phyloP scores from a whole-genome alignment of 75 land plant genomes.

The Pinus tabuliformis region DNA sequence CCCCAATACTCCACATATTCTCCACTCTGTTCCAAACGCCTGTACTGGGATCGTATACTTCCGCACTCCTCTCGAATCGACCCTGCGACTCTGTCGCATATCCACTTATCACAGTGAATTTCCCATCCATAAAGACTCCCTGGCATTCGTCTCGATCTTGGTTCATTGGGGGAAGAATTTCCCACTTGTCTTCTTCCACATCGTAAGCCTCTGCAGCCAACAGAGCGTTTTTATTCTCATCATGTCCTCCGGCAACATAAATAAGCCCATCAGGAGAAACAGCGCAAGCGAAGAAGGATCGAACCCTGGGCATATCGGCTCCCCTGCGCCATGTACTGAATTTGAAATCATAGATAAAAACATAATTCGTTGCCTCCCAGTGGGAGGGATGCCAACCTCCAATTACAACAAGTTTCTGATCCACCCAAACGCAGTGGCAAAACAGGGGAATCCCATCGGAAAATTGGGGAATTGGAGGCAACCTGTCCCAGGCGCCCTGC shows the following conservation, averaged over 20 bases:
- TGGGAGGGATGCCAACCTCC: slow-evolving; percentile 66
- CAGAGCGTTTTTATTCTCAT: slow-evolving; percentile 66
- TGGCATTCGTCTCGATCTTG: slow-evolving; percentile 71
- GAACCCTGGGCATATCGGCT: slow-evolving; percentile 28
- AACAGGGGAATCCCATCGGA: slow-evolving; percentile 52
- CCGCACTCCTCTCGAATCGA: slow-evolving; percentile 37
- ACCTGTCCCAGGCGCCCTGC: slow-evolving; percentile 34
- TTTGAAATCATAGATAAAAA: slow-evolving; percentile 35
- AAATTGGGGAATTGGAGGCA: slow-evolving; percentile 13
- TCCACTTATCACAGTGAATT: slow-evolving; percentile 65
- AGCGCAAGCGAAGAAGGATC: slow-evolving; percentile 61
- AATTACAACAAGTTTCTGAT: slow-evolving; percentile 44
- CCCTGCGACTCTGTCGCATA: slow-evolving; percentile 64
- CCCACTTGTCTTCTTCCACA: slow-evolving; percentile 40
- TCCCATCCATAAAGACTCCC: slow-evolving; percentile 35
- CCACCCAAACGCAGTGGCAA: slow-evolving; percentile 30
- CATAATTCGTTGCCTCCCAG: slow-evolving; percentile 23
- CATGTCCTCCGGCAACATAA: slow-evolving; percentile 77
- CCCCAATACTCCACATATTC: background rate
- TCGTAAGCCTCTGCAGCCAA: slow-evolving; percentile 45
- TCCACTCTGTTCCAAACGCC: slow-evolving; percentile 46
- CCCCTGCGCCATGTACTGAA: slow-evolving; percentile 45
- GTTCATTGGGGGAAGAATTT: slow-evolving; percentile 35
- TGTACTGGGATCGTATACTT: slow-evolving; percentile 23
- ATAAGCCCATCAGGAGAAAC: slow-evolving; percentile 13